Percentiles rank a stretch among this genome's conserved stretches.
These are phyloP conservation scores for Syzygium aqueum DNA, from an alignment of 345 rosid genomes.

Conservation along the genomic window DNA sequence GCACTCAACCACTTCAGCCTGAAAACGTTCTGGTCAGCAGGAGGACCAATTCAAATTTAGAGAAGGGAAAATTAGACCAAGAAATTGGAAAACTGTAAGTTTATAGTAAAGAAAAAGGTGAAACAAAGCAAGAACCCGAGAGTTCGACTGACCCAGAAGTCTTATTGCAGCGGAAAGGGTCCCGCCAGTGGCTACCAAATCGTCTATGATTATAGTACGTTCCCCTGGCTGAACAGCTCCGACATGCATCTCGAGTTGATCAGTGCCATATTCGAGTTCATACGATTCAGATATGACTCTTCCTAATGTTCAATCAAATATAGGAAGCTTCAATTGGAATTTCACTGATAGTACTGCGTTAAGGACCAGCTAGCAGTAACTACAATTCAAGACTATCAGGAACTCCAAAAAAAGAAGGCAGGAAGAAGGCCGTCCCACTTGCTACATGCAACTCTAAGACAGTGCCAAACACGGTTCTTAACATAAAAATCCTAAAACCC, in stretches of 20 bases:
- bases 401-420: neutral
- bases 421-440: neutral
- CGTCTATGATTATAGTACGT: slow-evolving; percentile 60
- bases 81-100: neutral
- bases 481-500: neutral
- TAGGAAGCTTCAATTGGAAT: neutral
- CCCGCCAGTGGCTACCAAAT: slow-evolving; percentile 85
- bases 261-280: slow-evolving; percentile 76
- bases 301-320: slow-evolving; percentile 18
- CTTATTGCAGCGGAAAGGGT: slow-evolving; percentile 71
- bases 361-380: neutral
- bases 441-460: neutral
- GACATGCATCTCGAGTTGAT: slow-evolving; percentile 74
- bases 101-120: neutral
- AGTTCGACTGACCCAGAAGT: slow-evolving; percentile 38
- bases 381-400: neutral
- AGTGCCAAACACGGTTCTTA: neutral
- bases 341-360: neutral
- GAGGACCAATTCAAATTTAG: neutral
- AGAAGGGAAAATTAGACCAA: neutral
- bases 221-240: slow-evolving; percentile 59
- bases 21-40: slow-evolving; percentile 37
- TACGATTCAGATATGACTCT: slow-evolving; percentile 56
- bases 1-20: slow-evolving; percentile 57
- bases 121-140: neutral